Evolutionary conservation across 768 basidiomycete genomes (phyloP).

Genomic region (Lactifluus volemus): DNA sequence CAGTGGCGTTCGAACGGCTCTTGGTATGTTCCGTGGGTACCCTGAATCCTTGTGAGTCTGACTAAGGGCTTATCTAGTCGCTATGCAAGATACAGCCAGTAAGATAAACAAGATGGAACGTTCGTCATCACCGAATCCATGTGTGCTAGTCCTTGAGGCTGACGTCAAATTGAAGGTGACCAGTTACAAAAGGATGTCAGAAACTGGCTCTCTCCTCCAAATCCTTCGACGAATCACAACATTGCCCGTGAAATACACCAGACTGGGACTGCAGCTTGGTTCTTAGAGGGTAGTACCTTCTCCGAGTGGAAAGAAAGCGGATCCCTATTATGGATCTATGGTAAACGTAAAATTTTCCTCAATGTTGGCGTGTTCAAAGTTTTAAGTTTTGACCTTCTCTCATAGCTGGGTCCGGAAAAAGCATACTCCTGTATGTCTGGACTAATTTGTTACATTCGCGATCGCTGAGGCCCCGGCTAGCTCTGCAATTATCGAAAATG

Average conservation of each 20-base stretch:
- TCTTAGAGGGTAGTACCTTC: neutral
- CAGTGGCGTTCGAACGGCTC: neutral
- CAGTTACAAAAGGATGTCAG: neutral
- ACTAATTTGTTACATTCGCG: too few species aligned
- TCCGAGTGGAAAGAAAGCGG: neutral
- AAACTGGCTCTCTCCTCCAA: neutral
- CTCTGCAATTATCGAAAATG: slow-evolving; percentile 1
- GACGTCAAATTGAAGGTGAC: neutral
- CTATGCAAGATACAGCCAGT: neutral
- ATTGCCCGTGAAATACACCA: neutral
- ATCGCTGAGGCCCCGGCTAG: neutral
- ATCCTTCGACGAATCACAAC: slow-evolving; percentile 2
- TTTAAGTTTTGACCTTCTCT: neutral
- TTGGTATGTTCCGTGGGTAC: neutral
- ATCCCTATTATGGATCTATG: slow-evolving; percentile 2
- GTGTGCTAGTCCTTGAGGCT: neutral
- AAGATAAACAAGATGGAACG: slow-evolving; percentile 1
- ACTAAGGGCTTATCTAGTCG: neutral
- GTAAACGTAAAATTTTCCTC: neutral
- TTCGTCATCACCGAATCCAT: neutral
- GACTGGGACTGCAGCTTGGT: neutral
- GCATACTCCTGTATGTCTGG: neutral
- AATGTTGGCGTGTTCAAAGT: too few species aligned
- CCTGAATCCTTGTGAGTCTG: neutral
- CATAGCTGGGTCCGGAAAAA: slow-evolving; percentile 3